Base-by-base conservation (phyloP, 2,329 filamentous ascomycete species). In the Elsinoe perseae region DNA sequence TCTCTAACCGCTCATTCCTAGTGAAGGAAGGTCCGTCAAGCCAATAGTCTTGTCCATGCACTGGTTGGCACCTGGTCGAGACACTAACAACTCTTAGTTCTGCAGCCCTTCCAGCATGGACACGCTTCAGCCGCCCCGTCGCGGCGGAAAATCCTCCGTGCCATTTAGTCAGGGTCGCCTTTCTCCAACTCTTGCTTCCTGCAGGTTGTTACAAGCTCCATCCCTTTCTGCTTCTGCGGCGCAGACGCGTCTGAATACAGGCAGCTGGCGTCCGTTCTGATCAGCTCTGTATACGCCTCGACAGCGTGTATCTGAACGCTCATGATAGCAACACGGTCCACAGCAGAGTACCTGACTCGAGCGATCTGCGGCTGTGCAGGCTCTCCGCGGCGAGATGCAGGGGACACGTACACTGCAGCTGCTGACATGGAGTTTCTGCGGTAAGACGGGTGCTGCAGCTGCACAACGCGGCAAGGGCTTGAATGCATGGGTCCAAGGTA, bases 251-350 rank as follows among this genome's bases (percentile, higher is more conserved):
- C 25, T n/a, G 6, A 14, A 2, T 21, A 28, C 9, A 18, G 4
- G 9, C 14, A n/a, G n/a, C 44, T 28, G 14, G 14, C 21, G 14
- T 18, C 4, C 12, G 25, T 18, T 9, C 14, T 12, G 12, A n/a
- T n/a, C 12, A 12, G 28, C 18, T 25, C 20, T 27, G 20, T 44
- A 25, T 16, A 18, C 16, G 25, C 44, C 27, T 18, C 18, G 2
- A 50, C 14, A 25, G 44, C 23, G 44, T 32, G 48, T 8, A 9
- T 38, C 16, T 52, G 9, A 20, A 9, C 25, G 27, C 44, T 50
- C 44, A 50, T 50, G 44, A 52, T 52, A 52, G 48, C 48, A 16
- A 52, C 48, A 52, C 48, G 25, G 48, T 36, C 28, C n/a, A 38
- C 48, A 25, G 28, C 48, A 32, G 44, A 6, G 27, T 32, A 50